A percentile compares a stretch with the other conserved stretches of the same genome.
Conservation (phyloP, 305 asterid species). For the Caryopteris hybrid region DNA sequence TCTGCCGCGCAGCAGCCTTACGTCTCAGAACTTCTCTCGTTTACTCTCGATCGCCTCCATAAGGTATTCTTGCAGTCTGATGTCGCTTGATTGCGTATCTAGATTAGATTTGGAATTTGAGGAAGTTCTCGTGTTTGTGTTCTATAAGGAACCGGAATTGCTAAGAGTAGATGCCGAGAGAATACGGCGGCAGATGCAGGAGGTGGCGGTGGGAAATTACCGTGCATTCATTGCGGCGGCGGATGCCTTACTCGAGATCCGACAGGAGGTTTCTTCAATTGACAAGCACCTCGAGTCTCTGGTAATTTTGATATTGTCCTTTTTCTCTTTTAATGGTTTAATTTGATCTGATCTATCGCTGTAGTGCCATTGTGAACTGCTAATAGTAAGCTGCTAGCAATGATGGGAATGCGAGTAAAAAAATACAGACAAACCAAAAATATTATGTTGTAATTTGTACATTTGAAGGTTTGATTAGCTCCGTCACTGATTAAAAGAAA, state of each 20-base stretch:
- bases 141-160: conserved; percentile 73
- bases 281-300: conserved; percentile 73
- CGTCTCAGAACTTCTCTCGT: conserved; percentile 83
- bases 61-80: conserved; percentile 39
- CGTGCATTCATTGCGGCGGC: conserved; percentile 80
- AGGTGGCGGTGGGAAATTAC: conserved; percentile 87
- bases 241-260: conserved; percentile 73
- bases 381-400: conserved; percentile 8
- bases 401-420: background rate
- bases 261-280: conserved; percentile 72
- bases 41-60: conserved; percentile 92
- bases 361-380: background rate
- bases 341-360: conserved; percentile 17
- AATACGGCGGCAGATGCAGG: conserved; percentile 91
- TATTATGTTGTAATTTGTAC: background rate
- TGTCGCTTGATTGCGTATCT: conserved; percentile 12
- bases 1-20: conserved; percentile 82
- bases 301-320: conserved; percentile 34
- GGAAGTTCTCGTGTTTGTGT: background rate
- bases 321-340: background rate
- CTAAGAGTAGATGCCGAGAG: conserved; percentile 85
- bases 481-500: background rate
- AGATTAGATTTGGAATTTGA: background rate
- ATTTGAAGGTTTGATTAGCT: conserved; percentile 11
- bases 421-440: background rate